Base-by-base conservation (phyloP, 805 yeast species). In the Vanderwaltozyma verrucispora region DNA sequence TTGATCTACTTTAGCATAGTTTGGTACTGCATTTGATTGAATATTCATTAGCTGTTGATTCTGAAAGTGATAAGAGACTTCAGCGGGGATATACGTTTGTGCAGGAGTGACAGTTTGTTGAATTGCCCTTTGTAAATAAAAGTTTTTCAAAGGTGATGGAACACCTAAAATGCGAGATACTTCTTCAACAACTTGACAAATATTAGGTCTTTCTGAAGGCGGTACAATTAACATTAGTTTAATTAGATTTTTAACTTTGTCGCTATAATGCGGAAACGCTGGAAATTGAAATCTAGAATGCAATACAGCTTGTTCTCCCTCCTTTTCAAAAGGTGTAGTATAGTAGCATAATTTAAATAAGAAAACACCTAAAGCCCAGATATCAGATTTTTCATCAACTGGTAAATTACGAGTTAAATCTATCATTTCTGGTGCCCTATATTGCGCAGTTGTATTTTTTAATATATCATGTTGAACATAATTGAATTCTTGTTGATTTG, bases 301-400 rank as follows among this genome's bases (percentile, higher is more conserved):
- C 35, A 81, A 53, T 24, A 83, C 82, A 30, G 79, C 81, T 30
- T 64, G 51, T 47, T 83, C 88, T 17, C 77, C 78, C 19, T 68
- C 68, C 24, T 60, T 63, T 56, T 83, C 94, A 51, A 83, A 83
- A 0, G 94, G 94, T 0, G 94, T 83, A 1, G 82, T 81, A 49
- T 80, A 83, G 56, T 80, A 83, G 50, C 92, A 81, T 34, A 83
- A 53, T 53, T 83, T 83, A 63, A 82, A 83, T 30, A 83, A 59
- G 47, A 82, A 80, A 18, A 82, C 74, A 11, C 94, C 94, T 24
- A 83, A 57, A 0, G 94, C 94, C 94, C 94, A 83, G 13, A 83
- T 72, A 56, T 83, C 94, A 38, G 85, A 74, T 54, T 83, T 83
- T 53, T 83, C 92, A 57, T 82, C 83, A 35, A 83, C 75, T 8